Conservation (phyloP, 2,329 filamentous ascomycete species). For the Sporothrix euskadiensis region DNA sequence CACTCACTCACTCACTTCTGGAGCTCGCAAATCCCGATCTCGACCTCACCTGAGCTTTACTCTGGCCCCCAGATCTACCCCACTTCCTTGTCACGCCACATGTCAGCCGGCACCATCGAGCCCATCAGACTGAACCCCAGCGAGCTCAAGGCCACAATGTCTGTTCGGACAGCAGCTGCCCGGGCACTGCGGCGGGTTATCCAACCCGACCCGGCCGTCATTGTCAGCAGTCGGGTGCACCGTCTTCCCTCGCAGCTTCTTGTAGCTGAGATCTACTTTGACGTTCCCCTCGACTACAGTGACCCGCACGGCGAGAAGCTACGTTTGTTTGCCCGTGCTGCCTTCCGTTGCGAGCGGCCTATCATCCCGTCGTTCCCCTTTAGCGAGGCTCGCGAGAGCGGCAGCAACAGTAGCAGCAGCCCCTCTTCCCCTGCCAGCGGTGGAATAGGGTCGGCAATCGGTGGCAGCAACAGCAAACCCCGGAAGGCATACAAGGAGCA, state of each 20-base stretch:
- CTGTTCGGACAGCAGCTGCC: neutral
- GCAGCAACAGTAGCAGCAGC: neutral
- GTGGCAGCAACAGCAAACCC: constrained; percentile 19
- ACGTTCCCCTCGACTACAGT: constrained; percentile 78
- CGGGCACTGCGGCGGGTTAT: neutral
- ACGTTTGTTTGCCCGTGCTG: constrained; percentile 75
- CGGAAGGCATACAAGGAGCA: neutral
- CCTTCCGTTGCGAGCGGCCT: constrained; percentile 64
- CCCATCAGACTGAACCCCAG: neutral
- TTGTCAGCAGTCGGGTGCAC: constrained; percentile 27
- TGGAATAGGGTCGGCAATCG: neutral
- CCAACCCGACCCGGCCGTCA: constrained; percentile 22
- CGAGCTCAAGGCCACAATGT: neutral
- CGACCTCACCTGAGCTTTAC: neutral
- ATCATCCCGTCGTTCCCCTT: constrained; percentile 50
- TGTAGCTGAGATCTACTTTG: constrained; percentile 81
- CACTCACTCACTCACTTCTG: constrained; percentile 7
- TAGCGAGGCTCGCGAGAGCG: constrained; percentile 34
- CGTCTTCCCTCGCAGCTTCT: constrained; percentile 58
- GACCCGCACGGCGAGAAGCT: constrained; percentile 62
- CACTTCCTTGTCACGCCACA: neutral
- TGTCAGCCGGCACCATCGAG: neutral
- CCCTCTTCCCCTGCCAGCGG: neutral
- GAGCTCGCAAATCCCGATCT: neutral
- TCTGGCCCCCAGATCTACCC: neutral